Evolutionary conservation across 768 basidiomycete species (phyloP), one percentile per base, ranked within the genome.

Genomic region (Amanita subjunquillea): DNA sequence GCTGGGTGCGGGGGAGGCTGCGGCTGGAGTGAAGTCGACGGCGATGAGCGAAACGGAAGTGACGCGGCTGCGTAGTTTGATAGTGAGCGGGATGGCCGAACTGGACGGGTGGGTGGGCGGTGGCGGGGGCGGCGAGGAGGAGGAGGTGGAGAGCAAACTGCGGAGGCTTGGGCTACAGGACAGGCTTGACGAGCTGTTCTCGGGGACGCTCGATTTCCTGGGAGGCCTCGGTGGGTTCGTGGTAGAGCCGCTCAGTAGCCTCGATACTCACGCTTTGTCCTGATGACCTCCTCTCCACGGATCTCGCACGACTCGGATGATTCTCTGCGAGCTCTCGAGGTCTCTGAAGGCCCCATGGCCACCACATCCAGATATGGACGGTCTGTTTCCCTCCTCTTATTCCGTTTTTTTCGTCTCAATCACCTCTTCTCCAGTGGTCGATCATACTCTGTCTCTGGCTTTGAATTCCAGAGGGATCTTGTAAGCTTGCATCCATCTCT

Each of bases 311-410:
- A 83, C 53, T 91, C 90, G 1, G 75, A 79, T 25, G 81, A 83
- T 50, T 89, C 87, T 13, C 69, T 94, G 51, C 79, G 87, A 51
- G 85, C 85, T 25, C 72, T 94, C 23, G 91, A 94, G 67, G 69
- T 90, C 50, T 76, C 82, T 0, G 81, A 88, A 49, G 85, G 82
- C 4, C 79, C 82, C 36, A 61, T 65, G 48, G 51, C 57, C 29
- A 58, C 56, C 48, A 57, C 69, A n/a, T 61, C 63, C 4, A 64
- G 67, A 57, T 65, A 60, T 53, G 63, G 63, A 56, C 67, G 71
- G 73, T 72, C 61, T 51, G 64, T 22, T 12, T n/a, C 15, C 37
- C 30, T n/a, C 29, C 44, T 27, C 6, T 43, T 45, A 7, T 23
- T 40, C 41, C 40, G 37, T 23, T 39, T 43, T 45, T n/a, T 3